Evolutionary conservation across 306 rosid species (phyloP), one percentile per base, ranked within the genome.

Genomic region (Elaeagnus macrophylla): DNA sequence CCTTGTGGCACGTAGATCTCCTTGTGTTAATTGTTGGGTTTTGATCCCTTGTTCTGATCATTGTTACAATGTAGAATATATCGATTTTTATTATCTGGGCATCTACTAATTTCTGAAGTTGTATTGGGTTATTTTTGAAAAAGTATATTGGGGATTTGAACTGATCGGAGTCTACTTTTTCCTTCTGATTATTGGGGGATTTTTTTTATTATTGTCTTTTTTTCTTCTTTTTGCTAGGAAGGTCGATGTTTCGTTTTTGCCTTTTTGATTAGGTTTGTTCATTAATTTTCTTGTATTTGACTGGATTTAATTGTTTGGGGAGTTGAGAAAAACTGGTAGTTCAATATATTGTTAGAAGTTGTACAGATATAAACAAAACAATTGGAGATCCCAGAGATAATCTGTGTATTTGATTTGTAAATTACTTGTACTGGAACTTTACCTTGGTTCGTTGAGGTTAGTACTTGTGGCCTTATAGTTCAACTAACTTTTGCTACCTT

Each of bases 341-440:
- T 51, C 43, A 48, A 45, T 14, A 66, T 57, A 57, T 17, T 70
- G 14, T 55, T 57, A 49, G 19, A 39, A 35, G 54, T 20, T n/a
- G n/a, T n/a, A n/a, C n/a, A 25, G 32, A 69, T 53, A 52, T 15
- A 39, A 51, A 42, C 38, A 37, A 45, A 51, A 36, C 37, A 35
- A 37, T 32, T 36, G 63, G 66, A 58, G 83, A 79, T 81, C 83
- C 71, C 57, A 56, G 48, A 40, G 46, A 55, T 50, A 60, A 64
- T 49, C 74, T 53, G 15, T 45, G 56, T 63, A 11, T 45, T 10
- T 16, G 56, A 16, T 65, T 12, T 36, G 5, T 37, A 14, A 38
- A 13, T 38, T 46, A 40, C 48, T 37, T 59, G 13, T 14, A 38
- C 10, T 2, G 61, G 20, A 56, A 36, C 48, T 17, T 44, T 48